Percentiles rank a stretch among this genome's conserved stretches.
These are phyloP conservation scores for Camelina laxa DNA, from an alignment of 345 rosid species.

Conservation along the genomic window DNA sequence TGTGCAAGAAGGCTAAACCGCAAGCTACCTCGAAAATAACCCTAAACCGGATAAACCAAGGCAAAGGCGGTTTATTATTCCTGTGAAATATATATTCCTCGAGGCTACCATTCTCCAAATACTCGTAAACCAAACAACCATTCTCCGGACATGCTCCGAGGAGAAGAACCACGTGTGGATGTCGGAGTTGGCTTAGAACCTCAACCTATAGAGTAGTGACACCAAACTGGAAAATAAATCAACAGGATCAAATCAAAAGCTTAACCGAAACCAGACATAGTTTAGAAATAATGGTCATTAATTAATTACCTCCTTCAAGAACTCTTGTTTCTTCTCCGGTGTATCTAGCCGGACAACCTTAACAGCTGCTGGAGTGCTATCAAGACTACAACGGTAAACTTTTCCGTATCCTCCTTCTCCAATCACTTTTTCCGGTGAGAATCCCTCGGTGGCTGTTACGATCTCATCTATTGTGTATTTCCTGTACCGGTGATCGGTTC, in stretches of 20 bases:
- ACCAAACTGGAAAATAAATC: conserved; percentile 7
- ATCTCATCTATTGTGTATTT: conserved; percentile 69
- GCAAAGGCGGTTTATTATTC: conserved; percentile 70
- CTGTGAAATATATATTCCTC: conserved; percentile 62
- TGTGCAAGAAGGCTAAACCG: conserved; percentile 88
- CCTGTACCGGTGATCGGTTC: conserved; percentile 65
- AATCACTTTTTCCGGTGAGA: conserved; percentile 65
- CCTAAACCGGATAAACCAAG: conserved; percentile 81
- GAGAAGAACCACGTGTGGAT: conserved; percentile 78
- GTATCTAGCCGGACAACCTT: conserved; percentile 68
- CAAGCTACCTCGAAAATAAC: conserved; percentile 77
- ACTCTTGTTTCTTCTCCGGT: conserved; percentile 68
- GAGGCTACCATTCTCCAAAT: conserved; percentile 85
- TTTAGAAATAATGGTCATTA: not conserved
- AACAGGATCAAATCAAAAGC: conserved; percentile 14
- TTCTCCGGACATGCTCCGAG: conserved; percentile 93
- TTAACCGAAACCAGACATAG: not conserved
- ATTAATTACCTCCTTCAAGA: conserved; percentile 71
- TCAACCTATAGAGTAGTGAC: conserved; percentile 59
- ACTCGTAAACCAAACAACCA: conserved; percentile 84
- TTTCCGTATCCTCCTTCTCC: conserved; percentile 90
- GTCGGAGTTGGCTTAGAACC: conserved; percentile 80
- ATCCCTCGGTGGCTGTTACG: conserved; percentile 64
- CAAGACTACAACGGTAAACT: conserved; percentile 78
- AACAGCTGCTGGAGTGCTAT: conserved; percentile 85